phyloP scores from a whole-genome alignment of 78 protist species.

The Guillardia theta region DNA sequence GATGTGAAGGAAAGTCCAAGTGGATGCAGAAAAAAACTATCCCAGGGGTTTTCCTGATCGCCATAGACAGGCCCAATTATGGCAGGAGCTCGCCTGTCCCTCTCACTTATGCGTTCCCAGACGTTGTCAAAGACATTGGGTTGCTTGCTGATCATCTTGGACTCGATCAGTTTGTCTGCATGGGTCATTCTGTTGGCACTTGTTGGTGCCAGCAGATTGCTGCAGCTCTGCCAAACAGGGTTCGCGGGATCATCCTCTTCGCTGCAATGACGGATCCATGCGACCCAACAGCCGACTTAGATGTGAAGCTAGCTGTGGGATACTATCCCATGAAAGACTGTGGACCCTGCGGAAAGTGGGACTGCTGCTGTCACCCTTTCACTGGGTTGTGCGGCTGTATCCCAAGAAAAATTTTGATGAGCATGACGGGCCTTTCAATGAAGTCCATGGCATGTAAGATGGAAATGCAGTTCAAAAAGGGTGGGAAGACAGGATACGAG shows the following conservation, averaged over 20 bases:
- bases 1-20: not conserved
- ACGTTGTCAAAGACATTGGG: not conserved
- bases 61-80: not conserved
- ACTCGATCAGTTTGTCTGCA: not conserved
- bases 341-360: not conserved
- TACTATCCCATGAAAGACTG: not conserved
- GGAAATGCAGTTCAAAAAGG: not conserved
- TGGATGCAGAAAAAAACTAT: not conserved
- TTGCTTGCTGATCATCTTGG: not conserved
- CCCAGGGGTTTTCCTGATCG: not conserved
- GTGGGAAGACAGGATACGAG: not conserved
- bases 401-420: not conserved
- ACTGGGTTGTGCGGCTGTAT: not conserved
- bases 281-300: not conserved
- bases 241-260: not conserved
- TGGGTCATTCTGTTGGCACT: not conserved
- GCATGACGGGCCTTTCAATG: not conserved
- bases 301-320: not conserved
- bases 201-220: not conserved
- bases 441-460: not conserved
- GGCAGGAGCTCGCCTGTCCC: not conserved
- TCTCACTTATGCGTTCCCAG: not conserved
- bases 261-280: not conserved
- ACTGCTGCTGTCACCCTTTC: not conserved
- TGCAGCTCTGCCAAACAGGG: not conserved